Evolutionary conservation across 2,329 filamentous ascomycete species (phyloP).

Genomic region (Aureobasidium sp.): DNA sequence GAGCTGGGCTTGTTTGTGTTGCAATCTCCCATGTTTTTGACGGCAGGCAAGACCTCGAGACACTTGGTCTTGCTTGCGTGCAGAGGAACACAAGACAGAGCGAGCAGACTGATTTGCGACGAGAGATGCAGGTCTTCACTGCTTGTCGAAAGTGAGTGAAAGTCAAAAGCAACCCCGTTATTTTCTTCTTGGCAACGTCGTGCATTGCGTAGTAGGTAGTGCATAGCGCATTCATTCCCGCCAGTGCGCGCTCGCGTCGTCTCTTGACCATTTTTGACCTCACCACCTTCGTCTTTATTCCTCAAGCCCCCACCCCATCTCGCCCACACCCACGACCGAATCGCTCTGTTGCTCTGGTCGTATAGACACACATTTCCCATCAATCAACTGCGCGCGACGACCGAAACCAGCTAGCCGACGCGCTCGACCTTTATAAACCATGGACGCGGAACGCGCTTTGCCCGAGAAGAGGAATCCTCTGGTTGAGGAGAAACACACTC

Average conservation of each 20-base stretch:
- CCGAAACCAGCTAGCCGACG: not conserved
- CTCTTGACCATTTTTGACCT: conserved; percentile 8
- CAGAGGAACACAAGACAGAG: not conserved
- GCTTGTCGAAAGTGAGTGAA: not conserved
- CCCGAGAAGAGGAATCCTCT: conserved; percentile 60
- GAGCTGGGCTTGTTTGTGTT: conserved; percentile 4
- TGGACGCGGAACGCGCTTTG: conserved; percentile 33
- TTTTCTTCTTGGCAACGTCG: not conserved
- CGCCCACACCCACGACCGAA: not conserved
- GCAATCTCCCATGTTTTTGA: conserved; percentile 5
- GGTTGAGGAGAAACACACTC: conserved; percentile 55
- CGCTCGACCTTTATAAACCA: conserved; percentile 11
- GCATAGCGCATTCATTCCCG: not conserved
- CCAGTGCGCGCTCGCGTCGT: not conserved
- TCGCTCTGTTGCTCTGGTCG: not conserved
- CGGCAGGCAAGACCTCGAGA: not conserved
- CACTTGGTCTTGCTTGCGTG: not conserved
- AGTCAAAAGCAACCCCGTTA: conserved; percentile 1
- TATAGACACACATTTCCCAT: not conserved
- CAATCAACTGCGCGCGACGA: not conserved
- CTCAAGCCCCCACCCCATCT: not conserved
- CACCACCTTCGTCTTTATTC: conserved; percentile 10
- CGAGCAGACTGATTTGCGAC: not conserved
- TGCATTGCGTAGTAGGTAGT: not conserved
- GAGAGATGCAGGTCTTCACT: not conserved